Evolutionary conservation across 164 flowering plant genomes (phyloP), one percentile per base, ranked within the genome.

Genomic region (Brasenia schreberi): DNA sequence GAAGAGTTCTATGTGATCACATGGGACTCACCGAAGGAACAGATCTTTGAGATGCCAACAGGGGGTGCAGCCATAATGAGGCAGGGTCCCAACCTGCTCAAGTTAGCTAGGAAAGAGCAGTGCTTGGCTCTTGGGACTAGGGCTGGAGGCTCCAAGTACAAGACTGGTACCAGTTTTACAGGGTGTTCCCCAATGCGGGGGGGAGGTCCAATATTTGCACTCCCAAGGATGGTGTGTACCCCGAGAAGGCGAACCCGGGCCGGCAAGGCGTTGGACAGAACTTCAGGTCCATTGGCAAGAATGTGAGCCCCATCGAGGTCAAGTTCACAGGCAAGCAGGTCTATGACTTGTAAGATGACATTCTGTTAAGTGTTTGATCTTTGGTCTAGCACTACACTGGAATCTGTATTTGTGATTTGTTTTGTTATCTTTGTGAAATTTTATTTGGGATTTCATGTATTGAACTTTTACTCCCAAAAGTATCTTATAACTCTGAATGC

Each of bases 171-270:
- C 98, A 94, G 69, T 94, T 94, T 71, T 94, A 94, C 78, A 80
- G 98, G 84, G 98, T 91, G 7, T 91, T 94, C 77, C 98, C 97
- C 10, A 94, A 86, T 70, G n/a, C n/a, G n/a, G n/a, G n/a, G 98
- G 98, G 4, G 97, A 94, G 76, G 98, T 94, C 18, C 98, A 94
- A 45, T 94, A 91, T 65, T 76, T 94, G 70, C 98, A 94, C n/a
- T 78, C 98, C 98, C 0, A 94, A 94, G 69, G 98, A 94, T 74
- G 98, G 98, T 3, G 97, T 94, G n/a, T 94, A 94, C 81, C 98
- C 96, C 0, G 98, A 94, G 84, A 94, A 94, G 86, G 98, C 89
- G 67, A 94, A 94, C 79, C 79, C 89, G 0, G 98, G 98, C 0
- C 84, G 98, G 18, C 77, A 84, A 66, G 97, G 97, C 0, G 98